Evolutionary conservation across 257 asterid genomes (phyloP).

Genomic region (Datura wrightii): DNA sequence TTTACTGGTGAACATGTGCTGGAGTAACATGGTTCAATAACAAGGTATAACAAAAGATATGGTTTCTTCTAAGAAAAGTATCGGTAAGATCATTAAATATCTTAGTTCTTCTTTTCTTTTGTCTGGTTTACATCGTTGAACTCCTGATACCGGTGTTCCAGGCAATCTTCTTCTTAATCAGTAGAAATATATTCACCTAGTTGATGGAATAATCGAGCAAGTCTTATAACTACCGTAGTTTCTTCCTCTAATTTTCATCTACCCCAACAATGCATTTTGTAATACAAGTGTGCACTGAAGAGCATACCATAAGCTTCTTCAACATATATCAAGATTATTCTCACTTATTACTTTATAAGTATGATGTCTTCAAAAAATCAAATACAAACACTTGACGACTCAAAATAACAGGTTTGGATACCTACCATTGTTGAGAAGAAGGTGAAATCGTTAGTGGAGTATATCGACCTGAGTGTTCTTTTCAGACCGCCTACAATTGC

Average conservation of each 20-base stretch:
- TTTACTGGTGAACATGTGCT: background rate
- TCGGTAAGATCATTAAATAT: background rate
- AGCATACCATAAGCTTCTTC: background rate
- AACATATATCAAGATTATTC: background rate
- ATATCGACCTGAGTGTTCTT: slow-evolving; percentile 37
- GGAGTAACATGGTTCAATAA: background rate
- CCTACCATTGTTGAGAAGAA: slow-evolving; percentile 33
- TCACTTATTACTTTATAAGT: background rate
- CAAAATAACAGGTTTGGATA: slow-evolving; percentile 33
- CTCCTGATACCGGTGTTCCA: background rate
- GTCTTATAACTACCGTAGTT: background rate
- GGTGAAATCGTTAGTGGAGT: slow-evolving; percentile 31
- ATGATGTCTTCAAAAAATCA: background rate
- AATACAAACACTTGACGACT: background rate
- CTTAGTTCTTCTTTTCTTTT: background rate
- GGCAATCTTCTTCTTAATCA: too few species aligned
- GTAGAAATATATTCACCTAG: too few species aligned
- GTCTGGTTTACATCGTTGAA: background rate
- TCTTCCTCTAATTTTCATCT: background rate
- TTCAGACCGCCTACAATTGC: slow-evolving; percentile 54
- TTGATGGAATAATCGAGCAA: background rate
- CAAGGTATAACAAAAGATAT: background rate
- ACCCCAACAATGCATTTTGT: background rate
- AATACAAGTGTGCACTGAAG: too few species aligned
- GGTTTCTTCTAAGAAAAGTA: background rate